Evolutionary conservation across 345 rosid genomes (phyloP), one percentile per base, ranked within the genome.

Genomic region (Bretschneidera sinensis): DNA sequence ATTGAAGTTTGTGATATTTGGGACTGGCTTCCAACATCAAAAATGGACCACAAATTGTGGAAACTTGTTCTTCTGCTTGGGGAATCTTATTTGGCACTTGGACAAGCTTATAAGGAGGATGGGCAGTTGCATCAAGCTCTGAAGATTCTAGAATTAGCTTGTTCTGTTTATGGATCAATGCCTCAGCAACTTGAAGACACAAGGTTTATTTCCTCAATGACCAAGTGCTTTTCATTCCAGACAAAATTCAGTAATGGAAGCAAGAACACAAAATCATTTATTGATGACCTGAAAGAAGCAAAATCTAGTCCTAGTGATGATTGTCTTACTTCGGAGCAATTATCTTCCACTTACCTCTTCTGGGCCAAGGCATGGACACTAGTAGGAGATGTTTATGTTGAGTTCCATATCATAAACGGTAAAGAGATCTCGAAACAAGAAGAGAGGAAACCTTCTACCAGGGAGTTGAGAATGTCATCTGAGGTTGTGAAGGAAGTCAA

Each of bases 11-110:
- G 97, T 69, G 98, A 92, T 71, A 87, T 92, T 63, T 81, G 88
- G 52, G 88, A 89, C 61, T 92, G 98, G 98, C 86, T 92, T 51
- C 96, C 96, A 61, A 89, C 85, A 43, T 89, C 96, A 23, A 84
- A 87, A 63, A 64, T 92, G 70, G 96, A 92, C 69, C 76, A 84
- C 64, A 92, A 79, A 67, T 47, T 85, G 76, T 92, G 98, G 98
- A 92, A 87, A 49, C 97, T 92, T n/a, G 91, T 92, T 70, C 86
- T 89, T 60, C 84, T 92, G 67, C 98, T 92, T 13, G 96, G 97
- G 54, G 98, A 92, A 73, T 89, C 97, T 54, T 92, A 92, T 73
- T 61, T 92, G 70, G 89, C 96, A 21, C 81, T 92, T 16, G 98
- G 85, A 51, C 89, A 87, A 74, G 85, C 97, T 54, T 85, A 85